Conservation (phyloP, 352 stramenopile genomes). For the Globisporangium lucens region DNA sequence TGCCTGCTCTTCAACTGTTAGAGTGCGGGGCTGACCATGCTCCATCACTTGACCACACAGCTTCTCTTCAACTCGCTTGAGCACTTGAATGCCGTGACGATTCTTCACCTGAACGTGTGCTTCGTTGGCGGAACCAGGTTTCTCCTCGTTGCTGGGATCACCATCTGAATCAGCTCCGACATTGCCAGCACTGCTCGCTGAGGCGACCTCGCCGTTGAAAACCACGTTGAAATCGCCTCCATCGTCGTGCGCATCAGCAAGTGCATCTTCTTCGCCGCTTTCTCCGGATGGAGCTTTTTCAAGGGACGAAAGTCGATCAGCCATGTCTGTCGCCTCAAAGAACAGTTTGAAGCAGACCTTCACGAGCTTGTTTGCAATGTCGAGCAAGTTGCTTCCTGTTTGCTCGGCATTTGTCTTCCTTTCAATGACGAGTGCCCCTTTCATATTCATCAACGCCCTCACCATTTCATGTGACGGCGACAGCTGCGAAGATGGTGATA, state of each 20-base stretch:
- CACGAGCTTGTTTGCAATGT: constrained; percentile 33
- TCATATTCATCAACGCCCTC: constrained; percentile 27
- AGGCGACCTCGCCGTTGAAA: constrained; percentile 8
- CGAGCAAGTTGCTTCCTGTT: constrained; percentile 21
- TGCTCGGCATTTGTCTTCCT: neutral
- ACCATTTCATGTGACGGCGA: constrained; percentile 7
- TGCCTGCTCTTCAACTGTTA: constrained; percentile 75
- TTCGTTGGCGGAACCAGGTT: neutral
- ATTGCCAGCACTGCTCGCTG: constrained; percentile 5
- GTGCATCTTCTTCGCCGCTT: constrained; percentile 4
- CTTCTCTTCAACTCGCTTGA: constrained; percentile 76
- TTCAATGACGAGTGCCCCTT: constrained; percentile 17
- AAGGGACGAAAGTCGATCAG: constrained; percentile 41
- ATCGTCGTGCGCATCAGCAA: constrained; percentile 3
- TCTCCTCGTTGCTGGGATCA: neutral
- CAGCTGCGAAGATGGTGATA: neutral
- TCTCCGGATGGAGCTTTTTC: constrained; percentile 12
- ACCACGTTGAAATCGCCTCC: constrained; percentile 19
- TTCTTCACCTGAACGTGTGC: constrained; percentile 30
- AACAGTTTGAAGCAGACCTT: constrained; percentile 51
- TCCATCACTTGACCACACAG: constrained; percentile 51
- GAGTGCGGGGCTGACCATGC: constrained; percentile 21
- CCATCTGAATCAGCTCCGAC: constrained; percentile 7
- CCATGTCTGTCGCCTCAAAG: constrained; percentile 67
- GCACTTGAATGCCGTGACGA: constrained; percentile 59